phyloP scores from a whole-genome alignment of 805 yeast genomes.

The Myxozyma melibiosi region DNA sequence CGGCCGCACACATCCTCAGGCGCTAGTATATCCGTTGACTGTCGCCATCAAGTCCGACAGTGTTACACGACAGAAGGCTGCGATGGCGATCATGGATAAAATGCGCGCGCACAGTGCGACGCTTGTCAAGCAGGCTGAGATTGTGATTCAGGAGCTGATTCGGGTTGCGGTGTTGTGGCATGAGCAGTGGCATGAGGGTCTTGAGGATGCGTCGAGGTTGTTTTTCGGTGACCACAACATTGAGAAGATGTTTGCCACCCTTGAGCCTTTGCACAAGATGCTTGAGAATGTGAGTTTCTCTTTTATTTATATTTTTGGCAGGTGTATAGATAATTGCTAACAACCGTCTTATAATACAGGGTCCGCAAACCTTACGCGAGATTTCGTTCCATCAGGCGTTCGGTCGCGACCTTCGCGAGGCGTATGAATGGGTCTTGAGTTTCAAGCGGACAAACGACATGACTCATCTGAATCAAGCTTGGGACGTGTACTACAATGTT shows the following conservation, averaged over 20 bases:
- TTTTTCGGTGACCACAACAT: constrained; percentile 94
- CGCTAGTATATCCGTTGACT: constrained; percentile 89
- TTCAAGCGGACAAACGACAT: constrained; percentile 83
- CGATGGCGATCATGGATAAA: constrained; percentile 84
- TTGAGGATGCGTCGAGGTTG: constrained; percentile 92
- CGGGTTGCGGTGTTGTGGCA: constrained; percentile 97
- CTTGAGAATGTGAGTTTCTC: constrained; percentile 56
- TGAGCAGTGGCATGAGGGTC: constrained; percentile 96
- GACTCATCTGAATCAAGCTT: constrained; percentile 90
- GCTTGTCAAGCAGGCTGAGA: constrained; percentile 87
- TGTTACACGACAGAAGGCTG: constrained; percentile 85
- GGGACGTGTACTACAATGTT: constrained; percentile 95
- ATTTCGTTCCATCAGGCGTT: constrained; percentile 89
- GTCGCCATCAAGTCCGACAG: constrained; percentile 96
- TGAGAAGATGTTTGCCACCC: constrained; percentile 87
- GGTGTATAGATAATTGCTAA: not conserved
- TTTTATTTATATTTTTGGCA: not conserved
- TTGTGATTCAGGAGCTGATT: constrained; percentile 91
- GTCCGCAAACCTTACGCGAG: constrained; percentile 92
- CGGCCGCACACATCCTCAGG: constrained; percentile 97
- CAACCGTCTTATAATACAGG: constrained; percentile 31
- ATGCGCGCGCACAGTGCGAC: constrained; percentile 85
- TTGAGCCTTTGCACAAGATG: constrained; percentile 86
- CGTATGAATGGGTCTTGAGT: constrained; percentile 88
- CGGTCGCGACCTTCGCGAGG: constrained; percentile 90